A percentile compares a stretch with the other conserved stretches of the same genome.
phyloP scores from a whole-genome alignment of 352 stramenopile species.

The Pythium pectinolyticum region DNA sequence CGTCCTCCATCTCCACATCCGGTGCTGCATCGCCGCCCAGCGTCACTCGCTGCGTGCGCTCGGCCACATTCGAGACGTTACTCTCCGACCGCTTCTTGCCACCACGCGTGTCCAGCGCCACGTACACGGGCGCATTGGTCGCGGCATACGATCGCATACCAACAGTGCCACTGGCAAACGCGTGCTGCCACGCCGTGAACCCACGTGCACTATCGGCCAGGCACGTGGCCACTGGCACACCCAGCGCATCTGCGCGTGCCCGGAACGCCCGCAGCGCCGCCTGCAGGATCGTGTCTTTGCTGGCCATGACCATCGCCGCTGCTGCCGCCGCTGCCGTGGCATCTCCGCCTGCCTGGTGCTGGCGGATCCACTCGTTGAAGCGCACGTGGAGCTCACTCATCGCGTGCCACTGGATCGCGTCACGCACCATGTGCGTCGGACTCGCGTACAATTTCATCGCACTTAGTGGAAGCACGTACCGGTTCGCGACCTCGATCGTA shows the following conservation, averaged over 20 bases:
- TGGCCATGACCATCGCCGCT: background rate
- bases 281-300: background rate
- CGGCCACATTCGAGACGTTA: background rate
- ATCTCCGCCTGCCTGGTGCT: background rate
- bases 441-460: slow-evolving; percentile 38
- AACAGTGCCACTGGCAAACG: too few species aligned
- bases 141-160: slow-evolving; percentile 4
- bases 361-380: slow-evolving; percentile 23
- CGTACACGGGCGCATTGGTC: slow-evolving; percentile 44
- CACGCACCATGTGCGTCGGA: slow-evolving; percentile 44
- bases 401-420: slow-evolving; percentile 54
- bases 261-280: slow-evolving; percentile 15
- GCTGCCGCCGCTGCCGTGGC: background rate
- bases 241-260: slow-evolving; percentile 8
- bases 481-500: slow-evolving; percentile 49
- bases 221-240: slow-evolving; percentile 6
- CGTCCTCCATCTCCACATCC: background rate
- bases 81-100: background rate
- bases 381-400: slow-evolving; percentile 54
- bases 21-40: background rate
- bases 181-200: slow-evolving; percentile 13
- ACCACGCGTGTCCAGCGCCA: slow-evolving; percentile 57
- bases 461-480: slow-evolving; percentile 52
- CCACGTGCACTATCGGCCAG: slow-evolving; percentile 6
- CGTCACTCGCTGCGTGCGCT: background rate